A percentile compares a stretch with the other conserved stretches of the same genome.
Evolutionary conservation across 192 early-diverging fungal genomes (phyloP).

Genomic region (Umbelopsis ramanniana): DNA sequence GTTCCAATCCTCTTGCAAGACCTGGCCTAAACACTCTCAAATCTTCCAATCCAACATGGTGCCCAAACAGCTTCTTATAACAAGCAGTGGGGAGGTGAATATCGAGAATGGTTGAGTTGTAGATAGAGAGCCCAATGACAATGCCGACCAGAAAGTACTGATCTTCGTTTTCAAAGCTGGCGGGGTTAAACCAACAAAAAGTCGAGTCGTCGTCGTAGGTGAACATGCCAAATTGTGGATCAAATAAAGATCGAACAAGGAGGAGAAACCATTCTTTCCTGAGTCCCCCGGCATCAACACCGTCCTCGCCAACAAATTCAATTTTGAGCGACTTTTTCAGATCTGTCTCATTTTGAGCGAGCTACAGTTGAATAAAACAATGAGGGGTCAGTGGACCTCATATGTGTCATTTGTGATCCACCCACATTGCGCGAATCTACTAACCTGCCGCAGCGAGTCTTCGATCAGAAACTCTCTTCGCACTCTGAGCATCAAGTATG

Average conservation of each 20-base stretch:
- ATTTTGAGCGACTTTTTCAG: slow-evolving; percentile 92
- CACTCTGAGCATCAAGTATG: slow-evolving; percentile 63
- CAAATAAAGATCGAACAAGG: slow-evolving; percentile 89
- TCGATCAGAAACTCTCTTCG: slow-evolving; percentile 71
- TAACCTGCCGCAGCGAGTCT: slow-evolving; percentile 74
- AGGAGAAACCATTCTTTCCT: slow-evolving; percentile 98
- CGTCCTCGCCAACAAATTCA: slow-evolving; percentile 92
- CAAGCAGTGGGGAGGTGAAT: slow-evolving; percentile 77
- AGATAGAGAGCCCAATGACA: slow-evolving; percentile 91
- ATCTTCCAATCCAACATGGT: slow-evolving; percentile 77
- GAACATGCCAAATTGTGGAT: slow-evolving; percentile 91
- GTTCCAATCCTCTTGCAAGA: slow-evolving; percentile 80
- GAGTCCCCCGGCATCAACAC: slow-evolving; percentile 94
- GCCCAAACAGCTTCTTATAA: slow-evolving; percentile 90
- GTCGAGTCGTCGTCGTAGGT: slow-evolving; percentile 66
- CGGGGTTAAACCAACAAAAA: slow-evolving; percentile 80
- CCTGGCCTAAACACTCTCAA: slow-evolving; percentile 73
- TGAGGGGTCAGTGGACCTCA: no score
- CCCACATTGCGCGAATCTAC: not conserved
- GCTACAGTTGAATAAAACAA: slow-evolving; percentile 32
- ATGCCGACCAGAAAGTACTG: slow-evolving; percentile 93
- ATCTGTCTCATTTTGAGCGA: slow-evolving; percentile 77
- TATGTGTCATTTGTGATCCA: no score
- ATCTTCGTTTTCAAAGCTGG: slow-evolving; percentile 72
- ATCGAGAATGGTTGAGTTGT: slow-evolving; percentile 93